Evolutionary conservation across 306 rosid species (phyloP).

Genomic region (Arachis hypogaea): DNA sequence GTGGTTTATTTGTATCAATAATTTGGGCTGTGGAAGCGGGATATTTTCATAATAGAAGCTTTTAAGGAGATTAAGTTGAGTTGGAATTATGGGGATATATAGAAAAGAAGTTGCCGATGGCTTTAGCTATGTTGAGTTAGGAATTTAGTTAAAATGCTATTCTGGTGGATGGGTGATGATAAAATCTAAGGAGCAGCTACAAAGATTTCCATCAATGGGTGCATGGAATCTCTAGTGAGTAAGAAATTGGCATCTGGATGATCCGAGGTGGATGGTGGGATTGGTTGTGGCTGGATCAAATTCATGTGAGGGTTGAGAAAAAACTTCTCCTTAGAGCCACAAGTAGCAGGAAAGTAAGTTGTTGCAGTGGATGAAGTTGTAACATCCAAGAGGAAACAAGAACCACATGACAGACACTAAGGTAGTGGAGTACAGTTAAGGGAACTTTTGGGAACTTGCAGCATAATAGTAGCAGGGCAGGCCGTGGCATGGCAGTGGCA

Average conservation of each 20-base stretch:
- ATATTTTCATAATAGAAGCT: not conserved
- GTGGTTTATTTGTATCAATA: slow-evolving; percentile 30
- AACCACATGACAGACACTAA: not conserved
- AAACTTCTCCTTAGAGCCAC: not conserved
- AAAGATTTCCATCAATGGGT: too few relatives aligned
- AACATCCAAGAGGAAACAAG: not conserved
- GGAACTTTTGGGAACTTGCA: not conserved
- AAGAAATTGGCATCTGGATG: not conserved
- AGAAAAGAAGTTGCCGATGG: not conserved
- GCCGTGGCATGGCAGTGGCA: not conserved
- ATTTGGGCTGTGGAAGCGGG: not conserved
- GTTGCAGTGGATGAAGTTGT: not conserved
- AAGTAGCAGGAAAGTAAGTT: not conserved
- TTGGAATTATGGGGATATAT: slow-evolving; percentile 17
- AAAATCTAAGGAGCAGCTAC: not conserved
- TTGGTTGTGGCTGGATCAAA: not conserved
- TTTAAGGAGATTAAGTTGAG: slow-evolving; percentile 6
- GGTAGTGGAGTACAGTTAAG: not conserved
- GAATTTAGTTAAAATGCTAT: not conserved
- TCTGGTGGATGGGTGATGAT: not conserved
- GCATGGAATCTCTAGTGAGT: not conserved
- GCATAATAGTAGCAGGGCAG: not conserved
- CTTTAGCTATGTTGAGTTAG: not conserved
- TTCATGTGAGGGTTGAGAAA: not conserved
- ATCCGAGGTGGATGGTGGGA: not conserved